A percentile compares a stretch with the other conserved stretches of the same genome.
phyloP scores from a whole-genome alignment of 768 basidiomycete species.

The Sistotremastrum niveocremeum region DNA sequence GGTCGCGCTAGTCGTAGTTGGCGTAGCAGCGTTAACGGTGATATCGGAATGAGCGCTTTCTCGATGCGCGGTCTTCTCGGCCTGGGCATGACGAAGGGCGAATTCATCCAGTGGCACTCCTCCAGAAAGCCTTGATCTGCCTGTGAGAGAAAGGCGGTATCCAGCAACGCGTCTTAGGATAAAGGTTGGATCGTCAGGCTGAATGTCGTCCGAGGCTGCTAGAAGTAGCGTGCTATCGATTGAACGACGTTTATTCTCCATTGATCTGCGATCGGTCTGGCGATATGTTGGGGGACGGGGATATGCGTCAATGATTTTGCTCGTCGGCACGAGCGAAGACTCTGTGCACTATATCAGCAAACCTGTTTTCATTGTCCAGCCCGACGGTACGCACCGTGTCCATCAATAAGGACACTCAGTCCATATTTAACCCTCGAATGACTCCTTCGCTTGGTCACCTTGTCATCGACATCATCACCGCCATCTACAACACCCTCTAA shows the following conservation, averaged over 20 bases:
- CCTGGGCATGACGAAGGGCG: slow-evolving; percentile 46
- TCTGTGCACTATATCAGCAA: slow-evolving; percentile 31
- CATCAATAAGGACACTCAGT: slow-evolving; percentile 43
- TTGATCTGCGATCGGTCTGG: slow-evolving; percentile 42
- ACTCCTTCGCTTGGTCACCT: slow-evolving; percentile 69
- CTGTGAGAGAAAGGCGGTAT: slow-evolving; percentile 49
- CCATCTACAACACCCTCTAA: slow-evolving; percentile 96
- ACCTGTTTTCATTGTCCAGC: slow-evolving; percentile 3
- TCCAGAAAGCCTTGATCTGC: slow-evolving; percentile 57
- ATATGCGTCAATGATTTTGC: slow-evolving; percentile 77
- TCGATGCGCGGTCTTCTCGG: slow-evolving; percentile 24
- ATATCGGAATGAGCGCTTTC: slow-evolving; percentile 27
- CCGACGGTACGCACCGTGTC: slow-evolving; percentile 42
- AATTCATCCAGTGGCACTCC: slow-evolving; percentile 61
- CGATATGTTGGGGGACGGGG: slow-evolving; percentile 59
- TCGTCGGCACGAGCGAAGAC: slow-evolving; percentile 62
- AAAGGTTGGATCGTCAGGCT: slow-evolving; percentile 77
- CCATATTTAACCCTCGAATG: slow-evolving; percentile 69
- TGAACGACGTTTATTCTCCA: slow-evolving; percentile 70
- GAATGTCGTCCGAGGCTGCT: slow-evolving; percentile 61
- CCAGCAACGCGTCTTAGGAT: slow-evolving; percentile 72
- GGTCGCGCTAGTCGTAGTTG: slow-evolving; percentile 2
- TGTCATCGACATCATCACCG: slow-evolving; percentile 95
- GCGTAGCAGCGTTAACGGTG: not conserved
- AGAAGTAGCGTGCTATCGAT: slow-evolving; percentile 65